phyloP scores from a whole-genome alignment of 768 basidiomycete genomes.

The Exsudoporus frostii region DNA sequence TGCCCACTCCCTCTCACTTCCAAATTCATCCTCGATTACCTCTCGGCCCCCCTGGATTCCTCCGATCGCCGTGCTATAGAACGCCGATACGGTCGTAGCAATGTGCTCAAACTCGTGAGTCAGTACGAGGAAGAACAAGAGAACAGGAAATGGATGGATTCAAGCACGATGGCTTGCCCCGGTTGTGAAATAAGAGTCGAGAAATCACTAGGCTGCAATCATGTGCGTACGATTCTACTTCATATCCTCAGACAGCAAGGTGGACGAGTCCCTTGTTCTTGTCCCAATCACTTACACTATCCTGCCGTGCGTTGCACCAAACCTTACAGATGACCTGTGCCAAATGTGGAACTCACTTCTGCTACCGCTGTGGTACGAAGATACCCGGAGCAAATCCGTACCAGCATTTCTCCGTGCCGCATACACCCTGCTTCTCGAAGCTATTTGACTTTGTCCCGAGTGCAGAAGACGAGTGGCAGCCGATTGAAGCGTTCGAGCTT shows the following conservation, averaged over 20 bases:
- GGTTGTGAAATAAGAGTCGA: conserved; percentile 72
- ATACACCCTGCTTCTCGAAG: conserved; percentile 55
- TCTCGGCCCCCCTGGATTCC: conserved; percentile 53
- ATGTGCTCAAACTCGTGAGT: conserved; percentile 57
- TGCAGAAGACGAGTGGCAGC: conserved; percentile 45
- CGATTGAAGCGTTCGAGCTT: conserved; percentile 39
- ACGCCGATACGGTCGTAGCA: conserved; percentile 57
- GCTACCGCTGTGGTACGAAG: conserved; percentile 70
- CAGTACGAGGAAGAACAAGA: conserved; percentile 70
- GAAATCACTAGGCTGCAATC: conserved; percentile 82
- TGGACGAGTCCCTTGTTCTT: not conserved
- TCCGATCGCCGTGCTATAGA: conserved; percentile 52
- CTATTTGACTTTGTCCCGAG: conserved; percentile 54
- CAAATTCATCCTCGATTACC: conserved; percentile 63
- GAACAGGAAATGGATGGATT: conserved; percentile 70
- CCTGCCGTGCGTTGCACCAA: not conserved
- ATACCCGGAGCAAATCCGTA: conserved; percentile 56
- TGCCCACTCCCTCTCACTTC: conserved; percentile 72
- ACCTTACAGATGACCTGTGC: conserved; percentile 66
- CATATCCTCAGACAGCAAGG: not conserved
- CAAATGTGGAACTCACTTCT: conserved; percentile 77
- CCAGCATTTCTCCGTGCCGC: conserved; percentile 59
- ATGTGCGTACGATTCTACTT: conserved; percentile 48
- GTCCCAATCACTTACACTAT: not conserved
- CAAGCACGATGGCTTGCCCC: conserved; percentile 68